Percentiles rank a stretch among this genome's conserved stretches.
These are phyloP conservation scores for Plasmodium sp. DNA, from an alignment of 169 alveolate genomes.

Conservation along the genomic window DNA sequence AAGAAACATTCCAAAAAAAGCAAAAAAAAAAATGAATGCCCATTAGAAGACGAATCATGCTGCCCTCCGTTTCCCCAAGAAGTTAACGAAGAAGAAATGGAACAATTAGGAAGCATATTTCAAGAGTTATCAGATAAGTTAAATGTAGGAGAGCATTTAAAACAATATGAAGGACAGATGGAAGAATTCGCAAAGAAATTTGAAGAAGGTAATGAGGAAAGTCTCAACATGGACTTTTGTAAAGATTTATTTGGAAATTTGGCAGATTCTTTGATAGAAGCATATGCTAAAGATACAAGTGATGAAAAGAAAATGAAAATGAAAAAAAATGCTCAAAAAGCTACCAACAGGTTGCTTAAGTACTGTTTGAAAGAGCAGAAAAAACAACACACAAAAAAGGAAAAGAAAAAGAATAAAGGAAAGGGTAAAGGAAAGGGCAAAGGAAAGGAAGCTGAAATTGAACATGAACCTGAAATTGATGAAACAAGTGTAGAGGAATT, in stretches of 20 bases:
- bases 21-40: neutral
- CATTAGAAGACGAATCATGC: neutral
- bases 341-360: constrained; percentile 5
- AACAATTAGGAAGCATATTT: constrained; percentile 1
- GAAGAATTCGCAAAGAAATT: neutral
- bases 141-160: neutral
- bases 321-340: neutral
- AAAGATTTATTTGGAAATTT: neutral
- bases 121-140: constrained; percentile 2
- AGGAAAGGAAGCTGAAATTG: neutral
- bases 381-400: neutral
- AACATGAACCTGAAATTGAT: no score
- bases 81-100: neutral
- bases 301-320: neutral
- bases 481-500: no score
- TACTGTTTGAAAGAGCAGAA: neutral
- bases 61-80: neutral
- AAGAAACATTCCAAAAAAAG: neutral
- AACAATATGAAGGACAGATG: neutral
- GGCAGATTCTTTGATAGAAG: neutral
- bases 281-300: neutral
- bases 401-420: neutral
- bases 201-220: neutral
- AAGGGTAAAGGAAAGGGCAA: neutral
- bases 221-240: neutral